phyloP scores from a whole-genome alignment of 2,329 filamentous ascomycete species.

The Penicillium sclerotigenum region DNA sequence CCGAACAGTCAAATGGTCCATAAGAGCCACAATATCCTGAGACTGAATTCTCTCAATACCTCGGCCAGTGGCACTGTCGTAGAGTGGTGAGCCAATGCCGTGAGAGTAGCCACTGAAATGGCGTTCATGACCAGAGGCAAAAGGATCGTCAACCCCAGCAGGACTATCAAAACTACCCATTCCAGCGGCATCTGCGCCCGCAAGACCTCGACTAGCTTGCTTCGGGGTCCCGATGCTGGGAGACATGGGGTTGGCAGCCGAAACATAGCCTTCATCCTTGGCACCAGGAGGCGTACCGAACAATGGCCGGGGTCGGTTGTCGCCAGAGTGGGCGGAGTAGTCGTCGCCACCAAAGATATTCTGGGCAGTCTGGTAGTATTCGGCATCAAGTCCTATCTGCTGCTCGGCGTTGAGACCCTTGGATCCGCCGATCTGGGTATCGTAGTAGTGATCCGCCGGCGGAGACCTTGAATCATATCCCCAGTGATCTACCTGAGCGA shows the following conservation, averaged over 20 bases:
- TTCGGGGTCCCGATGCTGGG: slow-evolving; percentile 49
- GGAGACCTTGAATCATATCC: slow-evolving; percentile 55
- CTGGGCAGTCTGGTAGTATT: slow-evolving; percentile 58
- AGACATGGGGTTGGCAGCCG: slow-evolving; percentile 61
- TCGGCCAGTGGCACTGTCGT: slow-evolving; percentile 81
- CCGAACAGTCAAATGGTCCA: slow-evolving; percentile 97
- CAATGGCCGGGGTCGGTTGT: slow-evolving; percentile 37
- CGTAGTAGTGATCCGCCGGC: slow-evolving; percentile 44
- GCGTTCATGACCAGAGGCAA: slow-evolving; percentile 58
- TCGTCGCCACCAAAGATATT: slow-evolving; percentile 38
- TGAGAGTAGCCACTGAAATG: slow-evolving; percentile 88
- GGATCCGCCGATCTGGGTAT: slow-evolving; percentile 47
- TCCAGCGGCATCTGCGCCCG: slow-evolving; percentile 53
- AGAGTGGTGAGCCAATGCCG: slow-evolving; percentile 83
- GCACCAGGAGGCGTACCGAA: slow-evolving; percentile 57
- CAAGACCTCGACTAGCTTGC: slow-evolving; percentile 47
- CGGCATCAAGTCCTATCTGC: slow-evolving; percentile 56
- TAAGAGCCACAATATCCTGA: slow-evolving; percentile 92
- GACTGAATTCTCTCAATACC: slow-evolving; percentile 91
- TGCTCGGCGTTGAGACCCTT: slow-evolving; percentile 55
- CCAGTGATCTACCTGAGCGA: slow-evolving; percentile 53
- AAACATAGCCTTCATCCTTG: slow-evolving; percentile 90
- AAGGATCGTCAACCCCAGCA: slow-evolving; percentile 59
- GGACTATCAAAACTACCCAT: slow-evolving; percentile 51
- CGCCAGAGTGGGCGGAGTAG: slow-evolving; percentile 35